Conservation (phyloP, 2,329 filamentous ascomycete species). For the Pestalotiopsis sp. region DNA sequence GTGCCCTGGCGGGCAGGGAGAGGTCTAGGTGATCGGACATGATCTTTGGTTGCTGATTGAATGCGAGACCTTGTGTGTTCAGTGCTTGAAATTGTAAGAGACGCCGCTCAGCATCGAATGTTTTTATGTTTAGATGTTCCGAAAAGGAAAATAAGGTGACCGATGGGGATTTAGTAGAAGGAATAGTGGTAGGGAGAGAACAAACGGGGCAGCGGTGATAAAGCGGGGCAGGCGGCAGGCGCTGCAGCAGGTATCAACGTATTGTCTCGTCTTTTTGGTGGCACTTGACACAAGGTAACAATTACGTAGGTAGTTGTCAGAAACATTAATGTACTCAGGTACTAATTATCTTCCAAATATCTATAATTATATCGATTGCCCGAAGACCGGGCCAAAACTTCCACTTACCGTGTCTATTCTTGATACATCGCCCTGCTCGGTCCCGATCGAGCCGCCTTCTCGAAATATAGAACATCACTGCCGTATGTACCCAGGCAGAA, state of each 20-base stretch:
- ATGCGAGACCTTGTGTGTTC: neutral
- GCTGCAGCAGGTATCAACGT: neutral
- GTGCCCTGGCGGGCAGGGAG: slow-evolving; percentile 20
- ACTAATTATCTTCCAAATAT: too few species aligned
- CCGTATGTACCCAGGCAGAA: too few species aligned
- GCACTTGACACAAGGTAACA: neutral
- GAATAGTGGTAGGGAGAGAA: neutral
- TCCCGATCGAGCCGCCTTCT: too few species aligned
- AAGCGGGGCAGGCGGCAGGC: neutral
- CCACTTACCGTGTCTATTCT: too few species aligned
- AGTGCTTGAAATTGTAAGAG: neutral
- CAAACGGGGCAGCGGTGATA: neutral
- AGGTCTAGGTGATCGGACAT: slow-evolving; percentile 20
- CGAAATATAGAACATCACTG: too few species aligned
- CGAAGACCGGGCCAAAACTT: too few species aligned
- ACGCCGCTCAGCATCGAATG: neutral
- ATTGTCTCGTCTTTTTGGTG: neutral
- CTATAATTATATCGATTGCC: too few species aligned
- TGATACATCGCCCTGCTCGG: too few species aligned
- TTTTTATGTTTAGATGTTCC: neutral
- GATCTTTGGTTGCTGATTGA: neutral
- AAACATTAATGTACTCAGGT: too few species aligned
- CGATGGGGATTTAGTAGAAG: too few species aligned
- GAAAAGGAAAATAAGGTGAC: too few species aligned
- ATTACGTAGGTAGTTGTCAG: too few species aligned